Base-by-base conservation (phyloP, 2,329 filamentous ascomycete genomes). In the Thielaviopsis populi region DNA sequence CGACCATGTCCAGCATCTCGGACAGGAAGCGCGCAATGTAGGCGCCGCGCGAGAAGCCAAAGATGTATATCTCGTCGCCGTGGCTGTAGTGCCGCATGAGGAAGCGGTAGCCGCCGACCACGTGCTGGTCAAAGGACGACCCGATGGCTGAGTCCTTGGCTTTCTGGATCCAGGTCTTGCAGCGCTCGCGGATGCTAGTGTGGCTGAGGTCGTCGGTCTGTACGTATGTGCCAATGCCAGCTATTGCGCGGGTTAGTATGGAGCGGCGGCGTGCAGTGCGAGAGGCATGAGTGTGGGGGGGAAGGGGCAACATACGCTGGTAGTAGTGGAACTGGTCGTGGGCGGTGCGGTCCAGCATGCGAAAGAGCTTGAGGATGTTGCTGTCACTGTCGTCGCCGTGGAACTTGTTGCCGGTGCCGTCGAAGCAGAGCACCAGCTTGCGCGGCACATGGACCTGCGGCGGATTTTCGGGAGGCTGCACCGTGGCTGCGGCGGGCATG, bases 1-100 rank as follows among this genome's bases (percentile, higher is more conserved):
- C 89, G 63, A 94, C 84, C 68, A 88, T 85, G 69, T 94, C 88
- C 6, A 94, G 79, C 89, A 92, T 92, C 70, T 94, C 88, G 0
- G 89, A 88, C 0, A 90, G 74, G 69, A 89, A 89, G 2, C 86
- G 82, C 0, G 86, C 87, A 53, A 87, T 86, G 69, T 89, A 89
- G 1, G 86, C 80, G 19, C 87, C 87, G 22, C 87, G 81, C 53
- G 83, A 86, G 74, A 89, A 90, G 0, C 87, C 87, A 66, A 89
- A 88, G 73, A 89, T 83, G 70, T 84, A 88, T 42, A 88, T 86
- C 65, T 84, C 79, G 66, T 84, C 81, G 27, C 81, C 80, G 0
- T 81, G 79, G 54, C 78, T 78, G 71, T 89, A 89, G 71, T 85
- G 87, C 19, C 84, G 80, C 85, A 89, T 89, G 56, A 90, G 76